Percentiles rank a stretch among this genome's conserved stretches.
phyloP scores from a whole-genome alignment of 2,329 filamentous ascomycete species.

The Helminthosporium solani region DNA sequence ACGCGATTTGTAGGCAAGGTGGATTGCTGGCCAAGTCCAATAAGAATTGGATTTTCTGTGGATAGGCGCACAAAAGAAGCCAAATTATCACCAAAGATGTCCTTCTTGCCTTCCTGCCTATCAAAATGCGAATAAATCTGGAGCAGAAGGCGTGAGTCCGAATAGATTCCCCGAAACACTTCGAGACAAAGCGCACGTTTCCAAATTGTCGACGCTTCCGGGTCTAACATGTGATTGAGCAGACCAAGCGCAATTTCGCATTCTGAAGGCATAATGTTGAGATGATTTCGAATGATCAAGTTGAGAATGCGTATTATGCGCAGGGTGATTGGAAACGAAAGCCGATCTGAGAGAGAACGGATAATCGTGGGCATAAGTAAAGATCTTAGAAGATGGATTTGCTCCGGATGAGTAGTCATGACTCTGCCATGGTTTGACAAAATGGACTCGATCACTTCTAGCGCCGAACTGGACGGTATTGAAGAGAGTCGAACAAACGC shows the following conservation, averaged over 20 bases:
- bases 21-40: slow-evolving; percentile 86
- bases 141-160: slow-evolving; percentile 74
- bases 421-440: slow-evolving; percentile 81
- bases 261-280: slow-evolving; percentile 72
- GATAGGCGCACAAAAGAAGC: slow-evolving; percentile 89
- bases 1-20: slow-evolving; percentile 70
- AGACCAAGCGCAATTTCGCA: slow-evolving; percentile 80
- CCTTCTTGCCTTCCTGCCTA: slow-evolving; percentile 66
- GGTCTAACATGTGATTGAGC: slow-evolving; percentile 82
- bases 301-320: slow-evolving; percentile 81
- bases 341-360: slow-evolving; percentile 72
- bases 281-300: slow-evolving; percentile 74
- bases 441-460: slow-evolving; percentile 90
- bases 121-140: slow-evolving; percentile 83
- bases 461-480: slow-evolving; percentile 76
- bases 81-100: slow-evolving; percentile 78
- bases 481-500: slow-evolving; percentile 78
- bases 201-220: slow-evolving; percentile 76
- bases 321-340: slow-evolving; percentile 79
- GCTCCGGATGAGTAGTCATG: slow-evolving; percentile 76
- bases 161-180: slow-evolving; percentile 80
- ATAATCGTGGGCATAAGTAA: slow-evolving; percentile 83
- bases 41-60: slow-evolving; percentile 84
- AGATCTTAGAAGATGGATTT: slow-evolving; percentile 73
- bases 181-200: slow-evolving; percentile 90